Percentiles rank a stretch among this genome's conserved stretches.
Conservation (phyloP, 176 grass and related monocot genomes). For the Cenchrus purpureus region DNA sequence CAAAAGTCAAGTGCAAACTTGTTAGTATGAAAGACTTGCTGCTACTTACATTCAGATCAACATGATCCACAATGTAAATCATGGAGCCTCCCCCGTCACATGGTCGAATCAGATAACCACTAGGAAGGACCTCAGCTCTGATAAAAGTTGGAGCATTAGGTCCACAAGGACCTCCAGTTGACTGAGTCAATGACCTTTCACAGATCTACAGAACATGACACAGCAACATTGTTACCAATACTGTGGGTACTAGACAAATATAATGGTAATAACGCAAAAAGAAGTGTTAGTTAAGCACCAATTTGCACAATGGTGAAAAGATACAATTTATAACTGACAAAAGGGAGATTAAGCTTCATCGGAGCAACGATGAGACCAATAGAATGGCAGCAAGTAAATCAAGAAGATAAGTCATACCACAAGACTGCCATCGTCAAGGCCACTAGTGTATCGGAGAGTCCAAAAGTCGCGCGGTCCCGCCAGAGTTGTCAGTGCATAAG, state of each 20-base stretch:
- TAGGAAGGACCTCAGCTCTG: constrained; percentile 91
- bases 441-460: constrained; percentile 88
- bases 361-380: constrained; percentile 11
- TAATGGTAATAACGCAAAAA: not conserved
- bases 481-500: constrained; percentile 84
- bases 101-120: constrained; percentile 95
- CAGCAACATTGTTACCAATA: constrained; percentile 8
- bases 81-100: constrained; percentile 98
- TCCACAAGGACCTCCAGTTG: constrained; percentile 85
- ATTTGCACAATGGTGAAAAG: not conserved
- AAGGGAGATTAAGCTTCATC: not conserved
- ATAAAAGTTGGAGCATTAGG: constrained; percentile 75
- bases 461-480: constrained; percentile 87
- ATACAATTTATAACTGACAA: not conserved
- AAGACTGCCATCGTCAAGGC: constrained; percentile 98
- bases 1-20: not conserved
- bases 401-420: constrained; percentile 65
- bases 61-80: constrained; percentile 99
- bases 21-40: constrained; percentile 1
- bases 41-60: constrained; percentile 91
- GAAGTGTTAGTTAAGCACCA: constrained; percentile 8
- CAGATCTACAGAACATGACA: constrained; percentile 69
- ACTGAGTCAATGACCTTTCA: constrained; percentile 92
- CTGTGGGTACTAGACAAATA: not conserved
- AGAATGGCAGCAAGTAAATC: not conserved